Conservation (phyloP, 2,329 filamentous ascomycete species). For the Fusarium tuaranense region DNA sequence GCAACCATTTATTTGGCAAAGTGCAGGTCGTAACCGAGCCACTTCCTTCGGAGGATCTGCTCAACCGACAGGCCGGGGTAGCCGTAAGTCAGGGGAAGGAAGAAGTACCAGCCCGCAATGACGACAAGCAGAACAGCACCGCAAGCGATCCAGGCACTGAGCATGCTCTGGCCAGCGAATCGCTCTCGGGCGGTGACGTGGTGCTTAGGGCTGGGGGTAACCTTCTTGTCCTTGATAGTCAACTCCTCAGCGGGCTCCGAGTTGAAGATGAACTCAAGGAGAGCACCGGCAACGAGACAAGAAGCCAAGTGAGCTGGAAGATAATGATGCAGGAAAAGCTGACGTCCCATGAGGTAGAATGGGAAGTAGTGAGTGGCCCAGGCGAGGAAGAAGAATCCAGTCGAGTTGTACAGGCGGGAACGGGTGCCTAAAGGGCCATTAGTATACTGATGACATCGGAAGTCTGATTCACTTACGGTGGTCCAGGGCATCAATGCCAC, state of each 20-base stretch:
- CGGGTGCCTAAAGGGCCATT: conserved; percentile 75
- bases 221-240: conserved; percentile 61
- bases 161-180: conserved; percentile 81
- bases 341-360: conserved; percentile 97
- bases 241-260: conserved; percentile 78
- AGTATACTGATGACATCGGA: conserved; percentile 31
- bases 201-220: conserved; percentile 58
- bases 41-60: conserved; percentile 86
- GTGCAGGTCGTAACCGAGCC: conserved; percentile 96
- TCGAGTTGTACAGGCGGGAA: conserved; percentile 96
- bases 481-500: conserved; percentile 93
- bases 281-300: conserved; percentile 86
- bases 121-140: conserved; percentile 75
- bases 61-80: conserved; percentile 87
- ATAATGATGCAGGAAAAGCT: conserved; percentile 98
- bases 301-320: conserved; percentile 94
- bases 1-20: conserved; percentile 84
- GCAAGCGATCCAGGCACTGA: conserved; percentile 83
- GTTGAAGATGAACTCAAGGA: conserved; percentile 97
- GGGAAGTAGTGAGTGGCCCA: conserved; percentile 98
- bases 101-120: conserved; percentile 88
- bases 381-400: conserved; percentile 97
- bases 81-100: conserved; percentile 94
- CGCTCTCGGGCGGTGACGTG: conserved; percentile 85
- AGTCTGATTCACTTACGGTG: conserved; percentile 74